Percentiles rank a stretch among this genome's conserved stretches.
phyloP scores from a whole-genome alignment of 2,329 filamentous ascomycete species.

The Acephala macrosclerotiorum region DNA sequence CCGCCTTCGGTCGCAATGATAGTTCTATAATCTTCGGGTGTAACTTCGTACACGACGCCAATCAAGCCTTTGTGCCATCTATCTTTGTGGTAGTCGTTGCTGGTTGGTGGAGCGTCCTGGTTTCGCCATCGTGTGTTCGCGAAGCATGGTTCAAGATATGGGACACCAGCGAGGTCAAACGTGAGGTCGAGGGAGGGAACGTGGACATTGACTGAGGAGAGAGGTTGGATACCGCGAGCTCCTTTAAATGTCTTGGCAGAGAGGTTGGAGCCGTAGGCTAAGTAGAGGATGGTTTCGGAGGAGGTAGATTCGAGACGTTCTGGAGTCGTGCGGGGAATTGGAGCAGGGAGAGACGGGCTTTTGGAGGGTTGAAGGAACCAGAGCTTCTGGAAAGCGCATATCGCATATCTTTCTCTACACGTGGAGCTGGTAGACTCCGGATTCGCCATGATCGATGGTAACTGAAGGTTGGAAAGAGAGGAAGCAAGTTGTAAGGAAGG shows the following conservation, averaged over 20 bases:
- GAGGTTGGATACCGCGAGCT: slow-evolving; percentile 77
- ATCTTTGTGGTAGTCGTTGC: slow-evolving; percentile 56
- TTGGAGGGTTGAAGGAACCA: slow-evolving; percentile 12
- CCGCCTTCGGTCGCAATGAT: slow-evolving; percentile 94
- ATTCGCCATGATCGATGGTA: slow-evolving; percentile 16
- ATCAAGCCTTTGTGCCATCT: slow-evolving; percentile 84
- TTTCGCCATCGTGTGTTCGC: slow-evolving; percentile 75
- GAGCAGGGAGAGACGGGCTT: neutral
- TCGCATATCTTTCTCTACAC: slow-evolving; percentile 6
- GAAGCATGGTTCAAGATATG: slow-evolving; percentile 92
- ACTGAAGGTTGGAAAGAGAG: neutral
- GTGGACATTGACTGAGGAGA: slow-evolving; percentile 82
- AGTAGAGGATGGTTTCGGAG: slow-evolving; percentile 70
- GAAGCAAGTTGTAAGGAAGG: neutral
- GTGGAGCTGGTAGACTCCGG: slow-evolving; percentile 3
- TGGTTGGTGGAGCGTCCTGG: slow-evolving; percentile 41
- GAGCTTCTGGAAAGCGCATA: slow-evolving; percentile 22
- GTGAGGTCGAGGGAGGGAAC: slow-evolving; percentile 80
- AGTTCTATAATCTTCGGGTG: slow-evolving; percentile 77
- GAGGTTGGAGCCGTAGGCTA: slow-evolving; percentile 94
- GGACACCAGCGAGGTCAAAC: slow-evolving; percentile 86
- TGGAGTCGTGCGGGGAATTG: slow-evolving; percentile 25
- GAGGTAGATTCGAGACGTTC: slow-evolving; percentile 27
- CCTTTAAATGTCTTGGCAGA: slow-evolving; percentile 81
- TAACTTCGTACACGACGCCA: slow-evolving; percentile 96